Conservation (phyloP, 2,329 filamentous ascomycete genomes). For the Pseudogymnoascus sp. region DNA sequence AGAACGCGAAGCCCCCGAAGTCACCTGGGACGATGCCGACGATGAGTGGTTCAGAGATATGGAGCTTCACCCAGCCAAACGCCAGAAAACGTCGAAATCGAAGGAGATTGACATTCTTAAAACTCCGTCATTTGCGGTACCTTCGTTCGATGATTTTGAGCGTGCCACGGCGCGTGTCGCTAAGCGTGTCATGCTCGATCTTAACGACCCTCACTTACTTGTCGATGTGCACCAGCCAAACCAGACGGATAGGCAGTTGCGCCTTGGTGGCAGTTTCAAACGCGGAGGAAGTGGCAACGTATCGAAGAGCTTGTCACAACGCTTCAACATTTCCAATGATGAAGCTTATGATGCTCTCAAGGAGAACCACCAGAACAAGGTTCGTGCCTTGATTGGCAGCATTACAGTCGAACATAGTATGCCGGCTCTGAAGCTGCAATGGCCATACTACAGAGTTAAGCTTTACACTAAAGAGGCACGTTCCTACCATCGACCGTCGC, state of each 20-base stretch:
- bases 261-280: constrained; percentile 45
- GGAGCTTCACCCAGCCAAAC: constrained; percentile 48
- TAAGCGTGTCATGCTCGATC: constrained; percentile 73
- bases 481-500: constrained; percentile 75
- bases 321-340: constrained; percentile 96
- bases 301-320: constrained; percentile 64
- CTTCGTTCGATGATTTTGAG: constrained; percentile 75
- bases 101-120: constrained; percentile 52
- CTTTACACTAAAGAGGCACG: constrained; percentile 64
- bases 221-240: constrained; percentile 69
- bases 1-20: constrained; percentile 25
- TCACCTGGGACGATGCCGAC: constrained; percentile 37
- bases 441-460: constrained; percentile 91
- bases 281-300: constrained; percentile 63
- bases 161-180: constrained; percentile 63
- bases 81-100: constrained; percentile 47
- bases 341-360: constrained; percentile 93
- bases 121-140: constrained; percentile 53
- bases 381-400: constrained; percentile 84
- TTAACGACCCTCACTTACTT: constrained; percentile 81
- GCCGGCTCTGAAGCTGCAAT: constrained; percentile 84
- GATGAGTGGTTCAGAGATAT: constrained; percentile 60
- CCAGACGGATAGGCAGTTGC: constrained; percentile 50
- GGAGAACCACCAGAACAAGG: constrained; percentile 93
- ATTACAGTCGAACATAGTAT: constrained; percentile 91